A percentile compares a stretch with the other conserved stretches of the same genome.
phyloP scores from a whole-genome alignment of 2,329 filamentous ascomycete species.

The Fusarium nisikadoi region DNA sequence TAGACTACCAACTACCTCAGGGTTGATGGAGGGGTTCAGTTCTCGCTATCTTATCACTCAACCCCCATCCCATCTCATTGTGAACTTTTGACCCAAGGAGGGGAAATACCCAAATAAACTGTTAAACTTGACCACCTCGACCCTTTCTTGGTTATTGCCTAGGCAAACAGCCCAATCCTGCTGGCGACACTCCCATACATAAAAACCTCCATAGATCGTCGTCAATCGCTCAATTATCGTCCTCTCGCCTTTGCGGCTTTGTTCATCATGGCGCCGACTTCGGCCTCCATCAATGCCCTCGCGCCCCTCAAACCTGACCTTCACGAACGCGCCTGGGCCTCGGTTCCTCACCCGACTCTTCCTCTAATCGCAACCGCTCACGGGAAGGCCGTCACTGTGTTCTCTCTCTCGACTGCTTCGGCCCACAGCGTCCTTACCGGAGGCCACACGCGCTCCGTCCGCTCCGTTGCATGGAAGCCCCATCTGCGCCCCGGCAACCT shows the following conservation, averaged over 20 bases:
- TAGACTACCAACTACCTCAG: too few species aligned
- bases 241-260: neutral
- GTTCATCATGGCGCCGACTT: conserved; percentile 43
- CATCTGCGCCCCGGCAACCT: conserved; percentile 68
- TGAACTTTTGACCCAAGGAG: conserved; percentile 32
- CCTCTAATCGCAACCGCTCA: conserved; percentile 91
- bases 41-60: conserved; percentile 41
- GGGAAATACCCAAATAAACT: conserved; percentile 23
- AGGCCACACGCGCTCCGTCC: conserved; percentile 91
- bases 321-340: conserved; percentile 83
- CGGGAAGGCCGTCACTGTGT: conserved; percentile 87
- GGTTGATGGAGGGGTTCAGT: conserved; percentile 29
- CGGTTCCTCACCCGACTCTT: conserved; percentile 84
- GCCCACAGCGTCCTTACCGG: conserved; percentile 83
- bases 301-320: conserved; percentile 66
- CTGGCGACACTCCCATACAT: neutral
- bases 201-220: neutral
- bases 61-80: neutral
- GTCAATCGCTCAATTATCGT: neutral
- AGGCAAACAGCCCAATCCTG: neutral
- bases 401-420: conserved; percentile 83
- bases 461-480: conserved; percentile 89
- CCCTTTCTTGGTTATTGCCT: neutral
- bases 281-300: conserved; percentile 56
- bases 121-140: neutral